A percentile compares a stretch with the other conserved stretches of the same genome.
These are phyloP conservation scores for Malus sylvestris DNA, from an alignment of 306 rosid species.

Conservation along the genomic window DNA sequence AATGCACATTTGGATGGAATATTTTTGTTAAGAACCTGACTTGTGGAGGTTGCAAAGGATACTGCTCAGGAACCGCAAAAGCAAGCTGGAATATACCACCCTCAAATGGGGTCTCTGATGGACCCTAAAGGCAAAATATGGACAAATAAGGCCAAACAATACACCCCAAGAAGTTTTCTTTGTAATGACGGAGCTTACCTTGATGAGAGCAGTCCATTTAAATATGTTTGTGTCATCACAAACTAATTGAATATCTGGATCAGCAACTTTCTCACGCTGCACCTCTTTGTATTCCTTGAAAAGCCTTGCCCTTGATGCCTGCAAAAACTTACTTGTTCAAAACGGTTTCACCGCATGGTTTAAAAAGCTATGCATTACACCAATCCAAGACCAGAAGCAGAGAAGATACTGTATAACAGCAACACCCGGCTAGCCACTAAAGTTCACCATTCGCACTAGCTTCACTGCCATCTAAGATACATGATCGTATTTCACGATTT, in stretches of 20 bases:
- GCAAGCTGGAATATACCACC: constrained; percentile 97
- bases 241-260: constrained; percentile 82
- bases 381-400: not conserved
- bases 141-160: constrained; percentile 2
- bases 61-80: constrained; percentile 85
- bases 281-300: constrained; percentile 98
- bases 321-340: not conserved
- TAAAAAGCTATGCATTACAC: not conserved
- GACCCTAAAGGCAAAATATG: constrained; percentile 52
- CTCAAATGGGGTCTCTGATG: constrained; percentile 94
- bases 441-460: not conserved
- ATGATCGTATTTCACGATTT: not conserved
- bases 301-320: constrained; percentile 93
- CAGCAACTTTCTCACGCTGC: constrained; percentile 77
- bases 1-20: constrained; percentile 98
- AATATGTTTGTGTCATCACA: constrained; percentile 93
- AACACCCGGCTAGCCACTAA: not conserved
- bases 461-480: not conserved
- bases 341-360: not conserved
- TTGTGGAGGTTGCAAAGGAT: constrained; percentile 97
- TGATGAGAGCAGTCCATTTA: constrained; percentile 91
- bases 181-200: constrained; percentile 31
- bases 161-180: not conserved
- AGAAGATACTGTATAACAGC: not conserved
- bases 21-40: constrained; percentile 94